Evolutionary conservation across 2,329 filamentous ascomycete species (phyloP).

Genomic region (Fusarium piperis): DNA sequence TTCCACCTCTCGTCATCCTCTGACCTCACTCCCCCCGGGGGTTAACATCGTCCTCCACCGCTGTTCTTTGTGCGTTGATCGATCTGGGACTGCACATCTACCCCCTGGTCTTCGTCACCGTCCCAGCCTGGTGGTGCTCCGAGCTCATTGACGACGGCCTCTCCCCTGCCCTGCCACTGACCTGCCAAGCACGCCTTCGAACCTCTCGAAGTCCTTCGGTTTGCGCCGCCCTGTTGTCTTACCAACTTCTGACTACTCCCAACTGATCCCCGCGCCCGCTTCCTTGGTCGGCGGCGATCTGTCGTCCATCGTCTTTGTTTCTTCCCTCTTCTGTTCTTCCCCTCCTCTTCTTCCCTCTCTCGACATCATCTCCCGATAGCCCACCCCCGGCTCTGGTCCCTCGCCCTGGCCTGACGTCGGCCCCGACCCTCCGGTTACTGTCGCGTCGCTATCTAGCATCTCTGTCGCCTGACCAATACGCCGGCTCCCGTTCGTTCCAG

Average conservation of each 20-base stretch:
- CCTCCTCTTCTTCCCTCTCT: background rate
- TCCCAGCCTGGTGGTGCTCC: constrained; percentile 35
- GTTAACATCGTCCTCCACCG: constrained; percentile 31
- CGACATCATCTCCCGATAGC: background rate
- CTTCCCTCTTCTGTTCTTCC: constrained; percentile 3
- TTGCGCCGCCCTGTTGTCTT: constrained; percentile 30
- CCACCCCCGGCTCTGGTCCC: background rate
- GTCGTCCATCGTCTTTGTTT: constrained; percentile 10
- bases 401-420: constrained; percentile 20
- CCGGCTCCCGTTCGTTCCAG: constrained; percentile 27
- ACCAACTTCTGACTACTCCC: constrained; percentile 26
- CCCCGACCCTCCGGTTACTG: constrained; percentile 33
- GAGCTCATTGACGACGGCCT: constrained; percentile 22
- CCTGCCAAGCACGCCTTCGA: constrained; percentile 29
- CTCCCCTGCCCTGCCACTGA: constrained; percentile 11
- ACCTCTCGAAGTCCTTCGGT: constrained; percentile 15
- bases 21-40: constrained; percentile 16
- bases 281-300: constrained; percentile 24
- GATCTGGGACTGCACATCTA: constrained; percentile 25
- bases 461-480: constrained; percentile 34
- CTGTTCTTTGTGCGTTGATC: constrained; percentile 25
- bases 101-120: constrained; percentile 26
- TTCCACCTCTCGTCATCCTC: constrained; percentile 9
- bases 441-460: constrained; percentile 36
- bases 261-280: constrained; percentile 25